Evolutionary conservation across 768 basidiomycete genomes (phyloP), one percentile per base, ranked within the genome.

Genomic region (Termitomyces sp.): DNA sequence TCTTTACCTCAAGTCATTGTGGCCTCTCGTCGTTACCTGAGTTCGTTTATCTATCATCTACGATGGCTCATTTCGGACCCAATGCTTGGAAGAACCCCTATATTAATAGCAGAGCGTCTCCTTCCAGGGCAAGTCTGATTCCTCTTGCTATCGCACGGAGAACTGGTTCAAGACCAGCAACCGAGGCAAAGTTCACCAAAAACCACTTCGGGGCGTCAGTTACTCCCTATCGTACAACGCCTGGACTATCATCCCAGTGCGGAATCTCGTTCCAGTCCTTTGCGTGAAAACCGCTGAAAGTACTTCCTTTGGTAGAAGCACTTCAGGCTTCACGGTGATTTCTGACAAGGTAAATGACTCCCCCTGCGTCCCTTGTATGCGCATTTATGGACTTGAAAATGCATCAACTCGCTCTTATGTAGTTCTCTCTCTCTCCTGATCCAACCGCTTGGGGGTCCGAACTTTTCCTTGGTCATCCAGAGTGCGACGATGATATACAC

Each of bases 361-460:
- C 27, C 47, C 35, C 47, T 25, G 11, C 19, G 39, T 17, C 42
- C 49, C 47, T 47, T 50, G 27, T 55, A 25, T 61, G 50, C 37
- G 54, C 53, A 25, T 48, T 9, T 1, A 46, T 32, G 2, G 2
- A 48, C 12, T 10, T 37, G 14, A 43, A 53, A 16, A 9, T 30
- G 9, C 27, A 23, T 57, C 9, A 4, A 16, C 45, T 37, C 32
- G 46, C 32, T 21, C 44, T 50, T 35, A 16, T 46, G 9, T 44
- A 91, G 88, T 90, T 82, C 65, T 88, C 87, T 16, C 79, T 90
- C 21, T 83, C 87, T 6, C 81, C 88, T 1, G 88, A 90, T 69
- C 89, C 89, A 3, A 71, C 77, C 14, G 80, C 77, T 0, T 91
- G 89, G 89, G 87, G 86, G 2, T 80, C 86, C 34, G 80, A 86